Evolutionary conservation across 768 basidiomycete genomes (phyloP).

Genomic region (Sporobolomyces pararoseus): DNA sequence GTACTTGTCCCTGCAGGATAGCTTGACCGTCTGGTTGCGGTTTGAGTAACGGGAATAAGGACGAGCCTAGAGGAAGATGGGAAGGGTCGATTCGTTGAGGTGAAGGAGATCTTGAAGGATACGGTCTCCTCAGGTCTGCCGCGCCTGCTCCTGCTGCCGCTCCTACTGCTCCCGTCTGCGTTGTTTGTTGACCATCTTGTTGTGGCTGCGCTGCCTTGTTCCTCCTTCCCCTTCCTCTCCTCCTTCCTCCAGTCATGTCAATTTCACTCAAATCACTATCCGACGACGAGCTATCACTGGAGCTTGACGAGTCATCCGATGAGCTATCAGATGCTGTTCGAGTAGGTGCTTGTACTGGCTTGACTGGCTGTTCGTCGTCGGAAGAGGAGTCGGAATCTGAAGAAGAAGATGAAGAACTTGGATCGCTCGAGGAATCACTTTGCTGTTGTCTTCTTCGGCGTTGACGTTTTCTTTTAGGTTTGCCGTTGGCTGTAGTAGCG

Average conservation of each 20-base stretch:
- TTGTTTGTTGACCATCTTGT: not conserved
- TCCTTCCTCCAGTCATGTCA: not conserved
- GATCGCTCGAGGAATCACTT: constrained; percentile 10
- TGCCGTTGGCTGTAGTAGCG: constrained; percentile 23
- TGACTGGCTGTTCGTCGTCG: constrained; percentile 9
- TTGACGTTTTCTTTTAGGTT: constrained; percentile 41
- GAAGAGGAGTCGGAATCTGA: constrained; percentile 2
- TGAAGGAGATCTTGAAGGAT: constrained; percentile 30
- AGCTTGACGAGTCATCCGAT: constrained; percentile 6
- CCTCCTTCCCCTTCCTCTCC: constrained; percentile 6
- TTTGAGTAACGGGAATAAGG: constrained; percentile 33
- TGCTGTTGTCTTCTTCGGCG: constrained; percentile 27
- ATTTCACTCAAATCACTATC: constrained; percentile 16
- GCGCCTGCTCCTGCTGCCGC: not conserved
- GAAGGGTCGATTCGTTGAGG: constrained; percentile 23
- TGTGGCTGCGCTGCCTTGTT: not conserved
- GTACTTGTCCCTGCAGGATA: constrained; percentile 5
- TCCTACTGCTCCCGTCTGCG: not conserved
- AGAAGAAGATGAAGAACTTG: constrained; percentile 13
- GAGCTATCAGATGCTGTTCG: not conserved
- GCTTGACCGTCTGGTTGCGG: constrained; percentile 8
- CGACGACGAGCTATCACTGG: constrained; percentile 16
- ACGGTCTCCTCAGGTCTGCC: constrained; percentile 12
- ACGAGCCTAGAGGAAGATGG: constrained; percentile 29
- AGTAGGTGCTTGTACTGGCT: not conserved